Evolutionary conservation across 1,284 basidiomycete genomes (phyloP), one percentile per base, ranked within the genome.

Genomic region (Puccinia brachypodii): DNA sequence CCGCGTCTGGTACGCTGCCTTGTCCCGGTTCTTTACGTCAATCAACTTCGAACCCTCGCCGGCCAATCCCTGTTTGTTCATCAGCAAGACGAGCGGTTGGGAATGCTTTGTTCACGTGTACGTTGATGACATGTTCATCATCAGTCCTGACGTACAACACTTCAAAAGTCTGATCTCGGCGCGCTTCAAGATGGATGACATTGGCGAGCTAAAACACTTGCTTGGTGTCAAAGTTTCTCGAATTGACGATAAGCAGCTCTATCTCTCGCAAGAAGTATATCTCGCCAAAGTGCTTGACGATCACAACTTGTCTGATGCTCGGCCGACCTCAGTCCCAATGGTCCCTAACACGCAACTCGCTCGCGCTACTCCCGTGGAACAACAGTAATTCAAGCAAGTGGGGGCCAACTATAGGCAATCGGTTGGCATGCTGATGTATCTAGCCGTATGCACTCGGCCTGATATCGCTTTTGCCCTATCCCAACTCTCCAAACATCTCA

Each of bases 1-100:
- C 1, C 7, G 50, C 16, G 16, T 53, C 2, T 79, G 76, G 76
- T 50, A 79, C 31, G 19, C 33, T 7, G 64, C 38, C 25, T 47
- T 79, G 3, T 28, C n/a, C 9, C 6, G 4, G 0, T 79, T 71
- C 38, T 79, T 79, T 47, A 42, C 16, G 2, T 58, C 76, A 22
- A 71, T 79, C 16, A 53, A 40, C 11, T 71, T 71, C 25, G 9
- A 11, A 6, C 47, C 76, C 6, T 79, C 76, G 0, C 22, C 22
- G 0, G 64, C 76, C 0, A 33, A 79, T 25, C 66, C 76, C 1
- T 71, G 76, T 42, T 50, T 79, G 25, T 79, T 79, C 42, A 50
- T 79, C 4, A 71, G 66, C 0, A 9, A 56, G 7, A 33, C n/a
- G 50, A 2, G n/a, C 9, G 33, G 11, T 14, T 77, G 76, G 76